Evolutionary conservation across 2,329 filamentous ascomycete species (phyloP), one percentile per base, ranked within the genome.

Genomic region (Stylonectria norvegica): DNA sequence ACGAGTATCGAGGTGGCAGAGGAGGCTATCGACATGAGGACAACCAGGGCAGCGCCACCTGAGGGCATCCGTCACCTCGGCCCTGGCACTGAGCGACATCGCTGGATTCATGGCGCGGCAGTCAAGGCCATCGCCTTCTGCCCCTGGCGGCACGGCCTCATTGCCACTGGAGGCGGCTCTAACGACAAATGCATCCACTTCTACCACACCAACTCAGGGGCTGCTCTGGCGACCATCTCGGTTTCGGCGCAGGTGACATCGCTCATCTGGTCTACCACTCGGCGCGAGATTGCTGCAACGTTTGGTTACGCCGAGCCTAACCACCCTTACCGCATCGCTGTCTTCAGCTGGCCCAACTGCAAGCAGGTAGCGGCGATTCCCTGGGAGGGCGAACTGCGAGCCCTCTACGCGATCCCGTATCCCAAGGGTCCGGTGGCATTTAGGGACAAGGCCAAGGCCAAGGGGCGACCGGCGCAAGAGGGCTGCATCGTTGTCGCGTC

Each of bases 91-190:
- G 80, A 86, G 55, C 83, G 77, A 53, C 81, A 95, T 61, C 76
- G 76, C 20, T 93, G 89, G 78, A 64, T 72, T 9, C 89, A 98
- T 61, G 80, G 80, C 18, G 91, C 91, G 1, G 93, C 93, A 3
- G 86, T 97, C 51, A 98, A 98, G 65, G 93, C 93, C 20, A 93
- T 97, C 53, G 89, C 93, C 2, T 97, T 97, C 65, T 95, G 91
- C 48, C 91, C 93, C 0, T 98, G 90, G 91, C 86, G 91, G 41
- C 79, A 86, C 17, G 86, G 85, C 4, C 75, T 98, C 4, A 67
- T 98, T 27, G 93, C 93, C 11, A 94, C 91, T 1, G 89, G 93
- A 3, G 91, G 93, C 27, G 93, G 93, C 17, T 91, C 87, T 32
- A 95, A 94, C 57, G 91, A 98, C 67, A 88, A 89, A 55, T 89